Conservation (phyloP, 306 rosid species). For the Begonia masoniana region DNA sequence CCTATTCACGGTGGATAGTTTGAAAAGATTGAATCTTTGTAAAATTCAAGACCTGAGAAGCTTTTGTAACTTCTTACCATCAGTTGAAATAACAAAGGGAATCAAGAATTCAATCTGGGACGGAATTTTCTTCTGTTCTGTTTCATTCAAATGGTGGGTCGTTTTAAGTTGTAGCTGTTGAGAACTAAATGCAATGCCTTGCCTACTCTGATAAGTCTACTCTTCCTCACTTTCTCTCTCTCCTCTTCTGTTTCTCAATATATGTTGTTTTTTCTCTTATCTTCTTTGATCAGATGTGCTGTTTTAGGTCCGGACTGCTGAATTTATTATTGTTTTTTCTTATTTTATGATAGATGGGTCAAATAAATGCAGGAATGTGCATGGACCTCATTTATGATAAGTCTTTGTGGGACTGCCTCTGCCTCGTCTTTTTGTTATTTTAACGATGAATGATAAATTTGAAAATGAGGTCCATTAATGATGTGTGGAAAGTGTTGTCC, state of each 20-base stretch:
- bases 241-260: conserved; percentile 17
- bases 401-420: conserved; percentile 2
- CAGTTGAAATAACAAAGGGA: too few relatives aligned
- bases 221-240: neutral
- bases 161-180: conserved; percentile 20
- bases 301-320: conserved; percentile 52
- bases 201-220: conserved; percentile 8
- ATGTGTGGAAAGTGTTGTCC: conserved; percentile 35
- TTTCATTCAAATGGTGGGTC: conserved; percentile 45
- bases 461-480: conserved; percentile 41
- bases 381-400: conserved; percentile 21
- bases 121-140: too few relatives aligned
- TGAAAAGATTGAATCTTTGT: too few relatives aligned
- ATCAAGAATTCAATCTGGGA: too few relatives aligned
- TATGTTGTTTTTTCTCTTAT: conserved; percentile 8
- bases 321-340: conserved; percentile 50
- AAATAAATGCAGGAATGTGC: conserved; percentile 67
- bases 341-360: conserved; percentile 54
- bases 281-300: conserved; percentile 26
- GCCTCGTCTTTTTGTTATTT: conserved; percentile 3
- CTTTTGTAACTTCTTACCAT: too few relatives aligned
- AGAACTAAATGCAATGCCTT: too few relatives aligned
- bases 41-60: too few relatives aligned
- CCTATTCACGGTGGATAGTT: too few relatives aligned
- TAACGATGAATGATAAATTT: conserved; percentile 28